A percentile compares a stretch with the other conserved stretches of the same genome.
Conservation (phyloP, 176 grass and related monocot species). For the Pontederia paniculata region DNA sequence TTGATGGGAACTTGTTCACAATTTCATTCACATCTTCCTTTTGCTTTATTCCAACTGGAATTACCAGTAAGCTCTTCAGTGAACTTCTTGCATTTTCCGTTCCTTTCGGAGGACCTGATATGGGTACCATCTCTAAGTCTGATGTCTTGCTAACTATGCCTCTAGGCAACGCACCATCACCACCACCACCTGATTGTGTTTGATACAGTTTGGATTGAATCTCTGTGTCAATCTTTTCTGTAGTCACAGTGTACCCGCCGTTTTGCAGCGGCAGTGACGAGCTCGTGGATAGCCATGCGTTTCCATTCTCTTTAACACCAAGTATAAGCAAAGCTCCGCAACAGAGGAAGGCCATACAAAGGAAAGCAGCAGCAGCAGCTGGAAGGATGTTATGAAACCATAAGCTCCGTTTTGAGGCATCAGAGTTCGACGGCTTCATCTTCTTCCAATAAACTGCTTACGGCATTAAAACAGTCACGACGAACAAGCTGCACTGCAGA, state of each 20-base stretch:
- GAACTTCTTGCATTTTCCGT: neutral
- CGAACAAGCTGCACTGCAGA: no score
- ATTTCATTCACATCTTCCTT: constrained; percentile 11
- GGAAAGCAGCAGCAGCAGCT: neutral
- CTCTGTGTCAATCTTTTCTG: no score
- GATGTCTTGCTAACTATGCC: constrained; percentile 14
- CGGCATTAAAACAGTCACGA: no score
- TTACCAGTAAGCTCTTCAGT: constrained; percentile 8
- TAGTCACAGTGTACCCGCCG: no score
- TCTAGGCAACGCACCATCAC: constrained; percentile 14
- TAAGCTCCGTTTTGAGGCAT: neutral
- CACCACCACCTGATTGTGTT: neutral
- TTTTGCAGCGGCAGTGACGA: no score
- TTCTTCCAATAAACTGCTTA: no score
- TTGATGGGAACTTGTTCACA: constrained; percentile 5
- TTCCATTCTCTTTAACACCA: no score
- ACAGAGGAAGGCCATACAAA: neutral
- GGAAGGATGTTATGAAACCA: neutral
- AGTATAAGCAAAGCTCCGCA: neutral
- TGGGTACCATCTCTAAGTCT: constrained; percentile 18
- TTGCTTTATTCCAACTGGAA: constrained; percentile 9
- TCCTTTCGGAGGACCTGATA: constrained; percentile 1
- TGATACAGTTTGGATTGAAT: neutral
- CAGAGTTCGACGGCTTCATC: no score
- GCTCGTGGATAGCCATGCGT: no score